phyloP scores from a whole-genome alignment of 352 stramenopile species.

The Phytophthora sojae region DNA sequence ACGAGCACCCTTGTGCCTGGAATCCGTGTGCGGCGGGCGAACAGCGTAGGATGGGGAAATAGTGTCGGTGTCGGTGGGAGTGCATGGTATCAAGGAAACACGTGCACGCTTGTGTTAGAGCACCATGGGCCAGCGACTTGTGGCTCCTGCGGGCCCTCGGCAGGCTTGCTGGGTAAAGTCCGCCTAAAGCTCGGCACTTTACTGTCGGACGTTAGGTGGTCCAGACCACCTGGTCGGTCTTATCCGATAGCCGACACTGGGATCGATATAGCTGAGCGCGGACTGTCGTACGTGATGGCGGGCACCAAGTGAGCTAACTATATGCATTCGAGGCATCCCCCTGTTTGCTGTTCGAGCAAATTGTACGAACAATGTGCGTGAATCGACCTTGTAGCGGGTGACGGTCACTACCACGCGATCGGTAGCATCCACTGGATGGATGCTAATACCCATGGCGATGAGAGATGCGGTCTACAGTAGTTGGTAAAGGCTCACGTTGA shows the following conservation, averaged over 20 bases:
- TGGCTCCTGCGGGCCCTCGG: background rate
- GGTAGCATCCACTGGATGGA: background rate
- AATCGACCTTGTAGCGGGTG: background rate
- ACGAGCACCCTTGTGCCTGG: background rate
- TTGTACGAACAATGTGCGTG: background rate
- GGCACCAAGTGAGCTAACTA: background rate
- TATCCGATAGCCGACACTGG: background rate
- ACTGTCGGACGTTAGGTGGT: background rate
- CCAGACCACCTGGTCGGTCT: background rate
- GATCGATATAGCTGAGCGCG: background rate
- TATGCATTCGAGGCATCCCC: background rate
- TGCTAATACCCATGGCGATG: too few species aligned
- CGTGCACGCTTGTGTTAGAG: background rate
- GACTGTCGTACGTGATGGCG: background rate
- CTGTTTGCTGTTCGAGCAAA: constrained; percentile 1
- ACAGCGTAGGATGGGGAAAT: background rate
- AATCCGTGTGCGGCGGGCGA: background rate
- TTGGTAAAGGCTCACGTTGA: too few species aligned
- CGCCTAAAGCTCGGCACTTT: background rate
- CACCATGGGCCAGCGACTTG: background rate
- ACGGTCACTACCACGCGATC: background rate
- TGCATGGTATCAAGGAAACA: background rate
- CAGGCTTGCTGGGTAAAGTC: background rate
- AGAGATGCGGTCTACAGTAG: too few species aligned
- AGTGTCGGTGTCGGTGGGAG: background rate